Evolutionary conservation across 495 filamentous ascomycete genomes (phyloP).

Genomic region (Neurospora sp.): DNA sequence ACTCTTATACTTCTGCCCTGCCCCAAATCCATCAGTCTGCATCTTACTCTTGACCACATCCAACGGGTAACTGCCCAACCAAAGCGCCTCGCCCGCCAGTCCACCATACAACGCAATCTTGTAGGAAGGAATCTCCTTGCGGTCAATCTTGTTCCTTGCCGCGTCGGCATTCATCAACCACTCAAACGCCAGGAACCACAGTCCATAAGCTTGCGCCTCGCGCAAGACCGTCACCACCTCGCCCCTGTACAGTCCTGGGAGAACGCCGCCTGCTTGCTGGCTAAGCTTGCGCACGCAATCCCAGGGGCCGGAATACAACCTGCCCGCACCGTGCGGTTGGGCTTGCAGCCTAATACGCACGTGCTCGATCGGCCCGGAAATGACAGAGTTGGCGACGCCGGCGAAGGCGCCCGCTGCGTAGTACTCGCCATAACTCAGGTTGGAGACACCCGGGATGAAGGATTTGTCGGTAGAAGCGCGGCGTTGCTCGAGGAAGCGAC

Average conservation of each 20-base stretch:
- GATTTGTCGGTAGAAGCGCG: conserved; percentile 38
- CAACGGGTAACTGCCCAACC: conserved; percentile 87
- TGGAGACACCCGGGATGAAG: conserved; percentile 9
- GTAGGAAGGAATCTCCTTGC: conserved; percentile 66
- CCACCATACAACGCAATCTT: conserved; percentile 92
- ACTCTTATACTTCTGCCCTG: conserved; percentile 54
- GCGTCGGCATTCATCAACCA: conserved; percentile 90
- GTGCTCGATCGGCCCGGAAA: conserved; percentile 93
- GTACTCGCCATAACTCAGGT: conserved; percentile 72
- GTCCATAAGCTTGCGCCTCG: conserved; percentile 89
- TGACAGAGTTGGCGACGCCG: conserved; percentile 77
- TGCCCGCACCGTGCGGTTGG: conserved; percentile 68
- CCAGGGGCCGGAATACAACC: conserved; percentile 74
- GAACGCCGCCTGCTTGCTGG: conserved; percentile 49
- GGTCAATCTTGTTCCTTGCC: conserved; percentile 57
- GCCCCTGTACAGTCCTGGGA: conserved; percentile 75
- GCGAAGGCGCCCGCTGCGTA: conserved; percentile 86
- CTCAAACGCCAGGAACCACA: conserved; percentile 94
- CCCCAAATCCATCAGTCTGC: conserved; percentile 86
- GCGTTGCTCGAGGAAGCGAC: conserved; percentile 67
- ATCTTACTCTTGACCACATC: conserved; percentile 99
- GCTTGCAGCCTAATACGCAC: conserved; percentile 96
- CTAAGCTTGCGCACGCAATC: conserved; percentile 85
- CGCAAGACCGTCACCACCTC: conserved; percentile 75
- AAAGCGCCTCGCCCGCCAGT: conserved; percentile 85